phyloP scores from a whole-genome alignment of 1,284 basidiomycete genomes.

The Ustilago lituana region DNA sequence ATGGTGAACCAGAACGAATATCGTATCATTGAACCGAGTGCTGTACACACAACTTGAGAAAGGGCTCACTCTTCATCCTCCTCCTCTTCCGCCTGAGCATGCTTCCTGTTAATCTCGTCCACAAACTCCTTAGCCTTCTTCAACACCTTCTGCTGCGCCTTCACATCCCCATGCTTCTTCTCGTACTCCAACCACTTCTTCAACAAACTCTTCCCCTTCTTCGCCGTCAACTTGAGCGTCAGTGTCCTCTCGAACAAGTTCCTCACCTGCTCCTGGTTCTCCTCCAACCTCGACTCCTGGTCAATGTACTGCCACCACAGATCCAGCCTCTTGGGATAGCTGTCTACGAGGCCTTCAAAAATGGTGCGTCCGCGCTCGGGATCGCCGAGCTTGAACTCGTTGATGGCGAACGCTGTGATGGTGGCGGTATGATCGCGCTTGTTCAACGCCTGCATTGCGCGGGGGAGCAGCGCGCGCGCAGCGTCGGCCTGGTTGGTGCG shows the following conservation, averaged over 20 bases:
- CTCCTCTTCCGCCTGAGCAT: conserved; percentile 18
- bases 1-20: neutral
- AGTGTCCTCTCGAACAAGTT: conserved; percentile 86
- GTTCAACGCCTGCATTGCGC: conserved; percentile 89
- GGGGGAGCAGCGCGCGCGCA: conserved; percentile 85
- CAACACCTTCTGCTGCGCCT: conserved; percentile 83
- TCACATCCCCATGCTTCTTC: conserved; percentile 83
- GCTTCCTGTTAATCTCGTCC: conserved; percentile 42
- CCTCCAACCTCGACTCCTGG: conserved; percentile 76
- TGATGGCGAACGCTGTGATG: conserved; percentile 90
- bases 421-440: conserved; percentile 95
- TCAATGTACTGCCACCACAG: conserved; percentile 97
- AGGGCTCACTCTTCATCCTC: conserved; percentile 25
- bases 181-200: conserved; percentile 97
- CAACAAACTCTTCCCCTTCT: conserved; percentile 84
- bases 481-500: conserved; percentile 78
- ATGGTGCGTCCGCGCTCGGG: conserved; percentile 92
- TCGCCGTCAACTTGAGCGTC: conserved; percentile 84
- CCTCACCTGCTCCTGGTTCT: conserved; percentile 64
- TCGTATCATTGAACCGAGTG: conserved; percentile 4
- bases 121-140: conserved; percentile 81
- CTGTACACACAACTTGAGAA: neutral
- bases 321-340: conserved; percentile 92
- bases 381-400: conserved; percentile 94
- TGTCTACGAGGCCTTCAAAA: conserved; percentile 94